Evolutionary conservation across 768 basidiomycete genomes (phyloP).

Genomic region (Collybia nuda): DNA sequence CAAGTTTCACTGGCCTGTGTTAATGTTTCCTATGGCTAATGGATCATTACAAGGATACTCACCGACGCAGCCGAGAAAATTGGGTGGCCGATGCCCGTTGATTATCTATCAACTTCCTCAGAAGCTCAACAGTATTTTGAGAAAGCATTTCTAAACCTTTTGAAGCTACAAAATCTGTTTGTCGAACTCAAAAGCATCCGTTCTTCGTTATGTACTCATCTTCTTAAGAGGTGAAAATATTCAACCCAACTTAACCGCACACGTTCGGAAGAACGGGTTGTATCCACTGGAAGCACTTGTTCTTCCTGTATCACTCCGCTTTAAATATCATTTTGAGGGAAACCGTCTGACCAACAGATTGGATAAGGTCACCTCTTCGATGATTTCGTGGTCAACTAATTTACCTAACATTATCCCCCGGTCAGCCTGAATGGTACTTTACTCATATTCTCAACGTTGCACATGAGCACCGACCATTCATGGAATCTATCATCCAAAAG

Average conservation of each 20-base stretch:
- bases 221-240: constrained; percentile 51
- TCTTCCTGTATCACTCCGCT: constrained; percentile 80
- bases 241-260: constrained; percentile 20
- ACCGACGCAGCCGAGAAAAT: constrained; percentile 66
- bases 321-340: constrained; percentile 95
- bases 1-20: constrained; percentile 31
- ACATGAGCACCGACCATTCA: constrained; percentile 82
- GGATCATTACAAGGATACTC: constrained; percentile 48
- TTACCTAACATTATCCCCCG: constrained; percentile 1
- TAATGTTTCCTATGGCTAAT: neutral
- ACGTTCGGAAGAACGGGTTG: constrained; percentile 53
- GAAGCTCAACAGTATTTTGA: constrained; percentile 70
- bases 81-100: constrained; percentile 81
- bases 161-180: constrained; percentile 77
- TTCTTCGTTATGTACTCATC: neutral
- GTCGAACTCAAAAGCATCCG: constrained; percentile 25
- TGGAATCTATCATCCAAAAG: constrained; percentile 72
- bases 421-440: constrained; percentile 96
- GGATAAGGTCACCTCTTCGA: constrained; percentile 67
- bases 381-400: neutral
- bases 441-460: constrained; percentile 85
- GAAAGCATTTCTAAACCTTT: constrained; percentile 70
- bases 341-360: constrained; percentile 83
- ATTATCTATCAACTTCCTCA: constrained; percentile 52
- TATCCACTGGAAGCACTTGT: constrained; percentile 86